A percentile compares a stretch with the other conserved stretches of the same genome.
Evolutionary conservation across 495 filamentous ascomycete species (phyloP).

Genomic region (Cudoniella acicularis): DNA sequence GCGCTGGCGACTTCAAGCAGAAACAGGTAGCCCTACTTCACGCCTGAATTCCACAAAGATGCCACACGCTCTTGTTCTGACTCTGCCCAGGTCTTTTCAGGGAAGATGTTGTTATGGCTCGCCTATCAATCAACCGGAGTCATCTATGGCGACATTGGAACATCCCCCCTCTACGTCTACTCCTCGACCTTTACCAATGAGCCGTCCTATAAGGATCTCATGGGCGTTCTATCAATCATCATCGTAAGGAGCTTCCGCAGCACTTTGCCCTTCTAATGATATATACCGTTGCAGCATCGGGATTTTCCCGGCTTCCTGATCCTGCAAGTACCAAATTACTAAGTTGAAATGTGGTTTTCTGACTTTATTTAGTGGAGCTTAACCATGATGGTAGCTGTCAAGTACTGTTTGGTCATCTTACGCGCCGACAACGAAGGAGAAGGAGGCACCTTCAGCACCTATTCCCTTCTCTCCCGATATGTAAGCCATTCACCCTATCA

Average conservation of each 20-base stretch:
- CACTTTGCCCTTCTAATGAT: neutral
- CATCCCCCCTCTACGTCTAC: conserved; percentile 68
- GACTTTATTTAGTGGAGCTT: conserved; percentile 53
- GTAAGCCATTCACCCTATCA: conserved; percentile 2
- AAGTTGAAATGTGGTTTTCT: neutral
- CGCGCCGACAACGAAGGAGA: conserved; percentile 71
- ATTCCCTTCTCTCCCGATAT: conserved; percentile 65
- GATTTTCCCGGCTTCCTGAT: too few relatives aligned
- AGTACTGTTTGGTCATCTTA: conserved; percentile 66
- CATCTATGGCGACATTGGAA: conserved; percentile 75
- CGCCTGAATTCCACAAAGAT: neutral
- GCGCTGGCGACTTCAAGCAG: conserved; percentile 12
- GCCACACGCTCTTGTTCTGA: neutral
- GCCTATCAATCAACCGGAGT: conserved; percentile 68
- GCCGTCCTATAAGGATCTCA: conserved; percentile 54
- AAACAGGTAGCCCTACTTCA: conserved; percentile 13
- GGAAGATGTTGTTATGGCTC: conserved; percentile 45
- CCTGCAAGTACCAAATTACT: too few relatives aligned
- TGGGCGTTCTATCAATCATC: conserved; percentile 67
- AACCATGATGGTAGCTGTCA: conserved; percentile 70
- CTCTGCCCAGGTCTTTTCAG: conserved; percentile 38
- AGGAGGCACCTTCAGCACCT: conserved; percentile 70
- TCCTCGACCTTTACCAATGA: conserved; percentile 60
- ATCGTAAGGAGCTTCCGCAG: conserved; percentile 29
- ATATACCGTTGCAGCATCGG: neutral